These are phyloP conservation scores for Heimioporus sp. DNA, from an alignment of 768 basidiomycete genomes.

Conservation along the genomic window DNA sequence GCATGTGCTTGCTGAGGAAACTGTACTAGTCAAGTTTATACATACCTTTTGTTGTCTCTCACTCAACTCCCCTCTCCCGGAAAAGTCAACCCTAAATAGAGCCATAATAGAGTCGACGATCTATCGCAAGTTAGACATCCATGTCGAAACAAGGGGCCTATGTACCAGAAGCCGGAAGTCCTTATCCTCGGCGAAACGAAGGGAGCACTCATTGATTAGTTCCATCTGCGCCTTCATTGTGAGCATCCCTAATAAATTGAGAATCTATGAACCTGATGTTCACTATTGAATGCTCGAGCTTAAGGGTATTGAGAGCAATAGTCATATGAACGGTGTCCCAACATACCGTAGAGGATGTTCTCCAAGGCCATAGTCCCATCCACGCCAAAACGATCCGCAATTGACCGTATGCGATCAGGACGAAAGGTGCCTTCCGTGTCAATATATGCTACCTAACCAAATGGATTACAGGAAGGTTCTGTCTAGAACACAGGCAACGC, in stretches of 20 bases:
- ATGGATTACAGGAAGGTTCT: background rate
- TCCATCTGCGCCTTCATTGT: conserved; percentile 62
- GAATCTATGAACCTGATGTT: conserved; percentile 69
- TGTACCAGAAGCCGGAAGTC: conserved; percentile 70
- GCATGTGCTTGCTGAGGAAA: no score
- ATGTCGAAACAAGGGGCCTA: background rate
- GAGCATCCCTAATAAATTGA: conserved; percentile 1
- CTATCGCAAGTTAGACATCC: conserved; percentile 36
- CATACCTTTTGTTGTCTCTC: conserved; percentile 88
- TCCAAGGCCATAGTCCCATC: conserved; percentile 83
- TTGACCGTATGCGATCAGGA: conserved; percentile 86
- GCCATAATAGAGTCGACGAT: conserved; percentile 98
- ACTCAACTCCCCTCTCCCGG: conserved; percentile 90
- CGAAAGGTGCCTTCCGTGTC: conserved; percentile 95
- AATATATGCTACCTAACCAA: conserved; percentile 77
- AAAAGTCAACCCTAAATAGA: conserved; percentile 90
- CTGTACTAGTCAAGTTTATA: background rate
- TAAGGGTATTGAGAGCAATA: conserved; percentile 9
- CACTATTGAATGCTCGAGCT: conserved; percentile 91
- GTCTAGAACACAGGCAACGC: conserved; percentile 7
- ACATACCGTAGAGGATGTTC: conserved; percentile 83
- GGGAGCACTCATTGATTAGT: conserved; percentile 84
- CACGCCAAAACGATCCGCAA: conserved; percentile 94
- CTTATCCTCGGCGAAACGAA: conserved; percentile 87
- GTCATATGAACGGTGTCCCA: background rate